Conservation (phyloP, 495 filamentous ascomycete genomes). For the Podospora anserina region DNA sequence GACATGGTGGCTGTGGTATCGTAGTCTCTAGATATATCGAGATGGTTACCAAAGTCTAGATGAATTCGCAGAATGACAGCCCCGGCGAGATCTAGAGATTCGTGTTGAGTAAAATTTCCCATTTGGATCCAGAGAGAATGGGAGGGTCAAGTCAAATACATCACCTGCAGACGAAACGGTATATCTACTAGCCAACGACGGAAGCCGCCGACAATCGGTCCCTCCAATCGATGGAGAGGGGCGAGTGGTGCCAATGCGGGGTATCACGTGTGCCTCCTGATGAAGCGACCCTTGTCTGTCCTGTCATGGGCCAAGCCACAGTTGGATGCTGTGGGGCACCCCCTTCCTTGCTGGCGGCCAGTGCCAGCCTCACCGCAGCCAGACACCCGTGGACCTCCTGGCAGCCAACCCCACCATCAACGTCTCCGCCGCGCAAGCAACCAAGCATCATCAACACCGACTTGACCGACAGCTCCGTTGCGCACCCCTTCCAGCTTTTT, state of each 20-base stretch:
- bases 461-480: constrained; percentile 6
- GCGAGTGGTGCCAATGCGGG: constrained; percentile 28
- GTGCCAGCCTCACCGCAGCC: constrained; percentile 2
- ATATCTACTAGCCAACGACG: background rate
- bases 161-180: too few relatives aligned
- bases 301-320: constrained; percentile 21
- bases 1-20: constrained; percentile 27
- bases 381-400: background rate
- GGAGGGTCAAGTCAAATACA: background rate
- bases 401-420: constrained; percentile 9
- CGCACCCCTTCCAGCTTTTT: background rate
- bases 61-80: constrained; percentile 1
- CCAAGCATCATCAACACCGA: constrained; percentile 6
- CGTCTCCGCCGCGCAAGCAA: constrained; percentile 9
- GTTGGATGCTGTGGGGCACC: constrained; percentile 10
- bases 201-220: constrained; percentile 6
- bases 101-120: background rate
- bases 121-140: background rate
- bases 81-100: background rate
- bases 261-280: constrained; percentile 34
- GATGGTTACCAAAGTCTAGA: background rate
- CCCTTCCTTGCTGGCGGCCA: background rate
- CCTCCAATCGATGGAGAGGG: background rate
- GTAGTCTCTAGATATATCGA: background rate
- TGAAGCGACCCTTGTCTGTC: background rate